A percentile compares a stretch with the other conserved stretches of the same genome.
Conservation (phyloP, 2,329 filamentous ascomycete genomes). For the Mycosphaerelloides madeirae region DNA sequence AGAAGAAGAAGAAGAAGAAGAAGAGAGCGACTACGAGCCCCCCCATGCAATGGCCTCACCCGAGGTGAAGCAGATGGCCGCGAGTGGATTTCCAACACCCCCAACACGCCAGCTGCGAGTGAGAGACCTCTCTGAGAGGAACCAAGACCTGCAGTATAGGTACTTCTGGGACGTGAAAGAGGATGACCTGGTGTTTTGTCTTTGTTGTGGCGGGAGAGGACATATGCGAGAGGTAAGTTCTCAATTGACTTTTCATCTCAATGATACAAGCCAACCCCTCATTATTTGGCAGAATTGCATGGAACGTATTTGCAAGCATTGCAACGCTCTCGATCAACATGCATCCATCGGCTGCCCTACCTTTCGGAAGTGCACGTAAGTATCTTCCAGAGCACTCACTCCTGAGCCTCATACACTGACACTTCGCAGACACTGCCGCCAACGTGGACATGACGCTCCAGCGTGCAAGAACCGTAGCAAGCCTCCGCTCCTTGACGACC, state of each 20-base stretch:
- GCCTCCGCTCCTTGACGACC: background rate
- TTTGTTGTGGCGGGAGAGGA: constrained; percentile 10
- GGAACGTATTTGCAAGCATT: constrained; percentile 6
- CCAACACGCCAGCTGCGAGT: constrained; percentile 3
- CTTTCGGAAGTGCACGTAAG: constrained; percentile 5
- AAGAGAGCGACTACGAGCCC: constrained; percentile 3
- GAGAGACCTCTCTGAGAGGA: constrained; percentile 8
- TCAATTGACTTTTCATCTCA: too few relatives aligned
- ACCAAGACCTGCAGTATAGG: constrained; percentile 14
- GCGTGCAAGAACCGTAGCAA: constrained; percentile 4
- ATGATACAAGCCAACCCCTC: too few relatives aligned
- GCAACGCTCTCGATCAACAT: constrained; percentile 7
- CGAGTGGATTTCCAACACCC: background rate
- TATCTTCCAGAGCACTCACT: too few relatives aligned
- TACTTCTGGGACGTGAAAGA: constrained; percentile 11
- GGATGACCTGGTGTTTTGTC: constrained; percentile 14
- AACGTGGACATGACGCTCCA: constrained; percentile 9
- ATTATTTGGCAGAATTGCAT: background rate
- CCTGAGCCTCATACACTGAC: too few relatives aligned
- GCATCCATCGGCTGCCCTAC: constrained; percentile 3
- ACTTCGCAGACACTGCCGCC: constrained; percentile 2
- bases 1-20: background rate
- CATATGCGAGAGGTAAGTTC: background rate
- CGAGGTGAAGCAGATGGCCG: too few relatives aligned
- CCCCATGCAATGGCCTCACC: constrained; percentile 2